These are phyloP conservation scores for Cytospora paraplurivora DNA, from an alignment of 2,329 filamentous ascomycete genomes.

Conservation along the genomic window DNA sequence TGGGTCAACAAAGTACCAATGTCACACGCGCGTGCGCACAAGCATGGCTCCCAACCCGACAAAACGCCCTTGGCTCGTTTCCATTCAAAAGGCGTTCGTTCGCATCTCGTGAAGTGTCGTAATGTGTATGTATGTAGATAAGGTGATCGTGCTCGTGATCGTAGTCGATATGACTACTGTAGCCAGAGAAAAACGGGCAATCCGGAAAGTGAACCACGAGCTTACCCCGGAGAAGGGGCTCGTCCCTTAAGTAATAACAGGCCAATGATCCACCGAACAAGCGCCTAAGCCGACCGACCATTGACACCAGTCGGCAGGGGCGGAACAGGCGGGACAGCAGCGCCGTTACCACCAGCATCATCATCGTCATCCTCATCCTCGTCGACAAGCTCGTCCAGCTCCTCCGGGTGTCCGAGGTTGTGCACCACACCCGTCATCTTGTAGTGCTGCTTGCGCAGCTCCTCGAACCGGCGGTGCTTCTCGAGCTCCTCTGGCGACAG, in stretches of 20 bases:
- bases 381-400: conserved; percentile 62
- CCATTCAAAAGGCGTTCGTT: neutral
- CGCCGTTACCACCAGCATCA: conserved; percentile 34
- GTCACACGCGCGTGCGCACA: neutral
- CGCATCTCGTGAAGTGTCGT: neutral
- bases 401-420: conserved; percentile 76
- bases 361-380: conserved; percentile 54
- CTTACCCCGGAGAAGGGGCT: neutral
- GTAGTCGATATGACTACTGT: neutral
- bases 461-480: conserved; percentile 91
- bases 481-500: conserved; percentile 74
- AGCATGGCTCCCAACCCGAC: conserved; percentile 12
- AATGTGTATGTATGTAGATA: neutral
- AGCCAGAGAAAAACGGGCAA: neutral
- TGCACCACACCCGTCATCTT: conserved; percentile 96
- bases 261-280: neutral
- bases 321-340: conserved; percentile 45
- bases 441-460: conserved; percentile 93
- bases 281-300: conserved; percentile 30
- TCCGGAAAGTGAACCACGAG: neutral
- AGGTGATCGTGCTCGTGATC: too few relatives aligned
- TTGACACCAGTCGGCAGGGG: conserved; percentile 43
- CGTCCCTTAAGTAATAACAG: neutral
- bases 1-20: neutral
- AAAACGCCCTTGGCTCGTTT: conserved; percentile 12